Evolutionary conservation across 805 yeast species (phyloP), one percentile per base, ranked within the genome.

Genomic region (Wickerhamia fluorescens): DNA sequence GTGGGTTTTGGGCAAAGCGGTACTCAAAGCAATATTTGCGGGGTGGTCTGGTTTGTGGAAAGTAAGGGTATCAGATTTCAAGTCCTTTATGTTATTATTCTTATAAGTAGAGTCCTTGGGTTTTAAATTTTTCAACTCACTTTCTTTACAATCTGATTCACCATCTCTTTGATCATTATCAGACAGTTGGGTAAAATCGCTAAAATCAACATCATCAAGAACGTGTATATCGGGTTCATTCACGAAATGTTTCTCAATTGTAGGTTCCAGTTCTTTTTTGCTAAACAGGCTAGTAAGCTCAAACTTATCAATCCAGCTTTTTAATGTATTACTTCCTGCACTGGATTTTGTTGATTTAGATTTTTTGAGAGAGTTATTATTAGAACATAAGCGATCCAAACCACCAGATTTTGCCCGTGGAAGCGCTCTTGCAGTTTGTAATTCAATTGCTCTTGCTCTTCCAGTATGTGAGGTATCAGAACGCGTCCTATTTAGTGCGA

Each of bases 381-480:
- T n/a, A n/a, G n/a, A n/a, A n/a, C n/a, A n/a, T n/a, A n/a, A n/a
- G n/a, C n/a, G n/a, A n/a, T 30, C 42, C 20, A 41, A 32, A 17
- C 58, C 66, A 28, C 54, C 44, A 0, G 70, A 58, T 33, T 57
- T 61, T 14, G 68, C 45, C 30, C 71, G 51, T 24, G 35, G 34
- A 7, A 68, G 40, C 9, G 58, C 44, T 2, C 69, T 69, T 7
- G 62, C 48, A 11, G 20, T 23, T 8, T 41, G 42, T 8, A 28
- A 33, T 38, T 38, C 35, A 26, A 51, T 17, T 40, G 30, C 2
- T n/a, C 31, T 21, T 19, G 41, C 34, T 31, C 42, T n/a, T 34
- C 28, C 22, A 10, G 23, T 23, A 12, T 31, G 17, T 11, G 38
- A 37, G 4, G 49, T 31, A 20, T 60, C 65, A 3, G 64, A 57